Evolutionary conservation across 768 basidiomycete genomes (phyloP).

Genomic region (Suillus ampliporus): DNA sequence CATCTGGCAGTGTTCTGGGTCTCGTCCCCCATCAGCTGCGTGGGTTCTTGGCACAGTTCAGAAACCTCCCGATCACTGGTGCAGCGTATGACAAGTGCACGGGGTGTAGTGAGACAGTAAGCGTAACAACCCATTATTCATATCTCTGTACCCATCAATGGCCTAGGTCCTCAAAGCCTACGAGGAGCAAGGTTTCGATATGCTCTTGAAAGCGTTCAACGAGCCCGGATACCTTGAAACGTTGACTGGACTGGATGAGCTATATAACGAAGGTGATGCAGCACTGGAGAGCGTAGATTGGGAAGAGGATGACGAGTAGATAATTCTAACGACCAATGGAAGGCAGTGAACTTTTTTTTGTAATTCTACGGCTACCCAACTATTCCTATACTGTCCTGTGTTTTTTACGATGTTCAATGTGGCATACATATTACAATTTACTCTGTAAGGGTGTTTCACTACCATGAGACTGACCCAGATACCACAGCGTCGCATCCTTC

Average conservation of each 20-base stretch:
- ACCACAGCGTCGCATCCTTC: conserved; percentile 33
- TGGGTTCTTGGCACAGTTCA: conserved; percentile 88
- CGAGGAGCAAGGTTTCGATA: conserved; percentile 75
- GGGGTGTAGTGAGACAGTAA: conserved; percentile 83
- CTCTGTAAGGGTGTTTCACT: background rate
- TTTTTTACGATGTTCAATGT: background rate
- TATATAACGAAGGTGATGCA: conserved; percentile 77
- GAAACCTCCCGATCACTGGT: conserved; percentile 82
- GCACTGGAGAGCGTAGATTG: conserved; percentile 76
- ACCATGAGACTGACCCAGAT: conserved; percentile 23
- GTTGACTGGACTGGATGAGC: conserved; percentile 78
- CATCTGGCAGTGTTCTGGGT: conserved; percentile 68
- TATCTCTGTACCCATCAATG: background rate
- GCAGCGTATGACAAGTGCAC: conserved; percentile 89
- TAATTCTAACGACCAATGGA: background rate
- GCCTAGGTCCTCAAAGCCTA: conserved; percentile 81
- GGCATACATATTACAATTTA: background rate
- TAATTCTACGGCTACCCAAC: background rate
- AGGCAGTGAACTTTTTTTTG: conserved; percentile 7
- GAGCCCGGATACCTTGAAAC: conserved; percentile 76
- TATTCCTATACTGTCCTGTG: background rate
- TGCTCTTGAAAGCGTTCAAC: conserved; percentile 84
- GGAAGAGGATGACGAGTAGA: conserved; percentile 59
- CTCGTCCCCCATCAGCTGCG: conserved; percentile 93
- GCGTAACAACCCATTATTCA: conserved; percentile 24